Conservation (phyloP, 2,329 filamentous ascomycete genomes). For the Colletotrichum simmondsii region DNA sequence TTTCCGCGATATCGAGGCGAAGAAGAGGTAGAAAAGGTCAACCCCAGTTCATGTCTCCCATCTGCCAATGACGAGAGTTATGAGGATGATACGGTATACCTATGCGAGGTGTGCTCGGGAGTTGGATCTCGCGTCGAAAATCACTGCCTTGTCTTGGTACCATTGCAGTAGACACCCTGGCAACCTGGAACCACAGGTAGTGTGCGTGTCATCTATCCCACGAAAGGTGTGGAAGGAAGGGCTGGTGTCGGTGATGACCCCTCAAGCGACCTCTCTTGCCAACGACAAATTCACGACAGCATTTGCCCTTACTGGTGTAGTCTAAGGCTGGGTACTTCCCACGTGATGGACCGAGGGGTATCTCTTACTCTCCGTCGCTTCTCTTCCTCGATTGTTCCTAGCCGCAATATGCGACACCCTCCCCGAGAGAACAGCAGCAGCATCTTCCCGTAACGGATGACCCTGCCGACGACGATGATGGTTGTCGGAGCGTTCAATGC, state of each 20-base stretch:
- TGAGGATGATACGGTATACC: neutral
- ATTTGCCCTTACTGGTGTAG: neutral
- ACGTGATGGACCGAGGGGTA: neutral
- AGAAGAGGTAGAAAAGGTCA: neutral
- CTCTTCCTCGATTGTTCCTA: neutral
- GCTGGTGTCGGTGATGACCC: neutral
- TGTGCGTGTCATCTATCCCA: slow-evolving; percentile 22
- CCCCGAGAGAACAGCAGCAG: neutral
- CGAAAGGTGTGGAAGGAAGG: neutral
- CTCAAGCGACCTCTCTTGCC: neutral
- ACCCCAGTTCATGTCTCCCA: neutral
- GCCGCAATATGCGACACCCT: neutral
- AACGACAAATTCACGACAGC: neutral
- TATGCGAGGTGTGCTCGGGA: neutral
- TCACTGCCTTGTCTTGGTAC: neutral
- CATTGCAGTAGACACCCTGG: neutral
- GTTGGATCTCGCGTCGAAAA: neutral
- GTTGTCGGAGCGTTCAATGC: neutral
- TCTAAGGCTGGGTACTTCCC: neutral
- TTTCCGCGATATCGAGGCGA: neutral
- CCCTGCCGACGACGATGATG: neutral
- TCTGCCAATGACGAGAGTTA: no score
- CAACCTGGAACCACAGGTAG: neutral
- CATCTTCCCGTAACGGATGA: neutral
- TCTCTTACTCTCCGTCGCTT: neutral